Percentiles rank a stretch among this genome's conserved stretches.
These are phyloP conservation scores for Fusarium dlaminii DNA, from an alignment of 2,329 filamentous ascomycete species.

Conservation along the genomic window DNA sequence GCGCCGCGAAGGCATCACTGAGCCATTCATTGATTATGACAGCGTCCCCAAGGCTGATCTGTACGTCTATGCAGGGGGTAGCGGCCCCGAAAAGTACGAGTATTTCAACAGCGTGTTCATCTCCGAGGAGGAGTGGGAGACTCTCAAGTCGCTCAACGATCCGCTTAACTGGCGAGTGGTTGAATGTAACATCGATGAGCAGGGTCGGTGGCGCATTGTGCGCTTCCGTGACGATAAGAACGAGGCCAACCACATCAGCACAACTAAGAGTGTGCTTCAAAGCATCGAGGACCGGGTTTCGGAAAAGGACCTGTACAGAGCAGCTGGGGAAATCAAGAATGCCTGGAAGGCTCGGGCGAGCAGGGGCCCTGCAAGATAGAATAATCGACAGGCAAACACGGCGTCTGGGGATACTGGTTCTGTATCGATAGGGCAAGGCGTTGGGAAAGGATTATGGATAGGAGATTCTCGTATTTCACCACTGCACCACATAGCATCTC, in stretches of 20 bases:
- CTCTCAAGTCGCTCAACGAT: conserved; percentile 75
- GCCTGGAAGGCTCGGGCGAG: conserved; percentile 73
- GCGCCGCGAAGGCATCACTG: conserved; percentile 70
- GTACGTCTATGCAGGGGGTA: conserved; percentile 72
- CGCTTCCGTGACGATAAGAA: conserved; percentile 93
- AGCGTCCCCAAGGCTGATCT: conserved; percentile 78
- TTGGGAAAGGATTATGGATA: conserved; percentile 15
- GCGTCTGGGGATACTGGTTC: conserved; percentile 24
- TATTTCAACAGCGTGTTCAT: conserved; percentile 75
- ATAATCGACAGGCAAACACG: conserved; percentile 46
- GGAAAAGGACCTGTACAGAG: conserved; percentile 79
- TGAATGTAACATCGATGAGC: conserved; percentile 84
- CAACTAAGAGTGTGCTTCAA: conserved; percentile 85
- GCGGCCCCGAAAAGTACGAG: conserved; percentile 64
- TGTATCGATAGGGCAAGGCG: conserved; percentile 34
- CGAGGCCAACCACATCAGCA: conserved; percentile 88
- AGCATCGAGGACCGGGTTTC: conserved; percentile 89
- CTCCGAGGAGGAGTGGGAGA: conserved; percentile 83
- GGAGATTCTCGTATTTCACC: not conserved
- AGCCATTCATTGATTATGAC: conserved; percentile 80
- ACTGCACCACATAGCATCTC: not conserved
- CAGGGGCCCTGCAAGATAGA: conserved; percentile 55
- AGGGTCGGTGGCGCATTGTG: conserved; percentile 83
- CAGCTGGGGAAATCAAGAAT: conserved; percentile 76
- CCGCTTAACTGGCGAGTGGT: conserved; percentile 89